Conservation (phyloP, 2,329 filamentous ascomycete genomes). For the Calonectria ilicicola region DNA sequence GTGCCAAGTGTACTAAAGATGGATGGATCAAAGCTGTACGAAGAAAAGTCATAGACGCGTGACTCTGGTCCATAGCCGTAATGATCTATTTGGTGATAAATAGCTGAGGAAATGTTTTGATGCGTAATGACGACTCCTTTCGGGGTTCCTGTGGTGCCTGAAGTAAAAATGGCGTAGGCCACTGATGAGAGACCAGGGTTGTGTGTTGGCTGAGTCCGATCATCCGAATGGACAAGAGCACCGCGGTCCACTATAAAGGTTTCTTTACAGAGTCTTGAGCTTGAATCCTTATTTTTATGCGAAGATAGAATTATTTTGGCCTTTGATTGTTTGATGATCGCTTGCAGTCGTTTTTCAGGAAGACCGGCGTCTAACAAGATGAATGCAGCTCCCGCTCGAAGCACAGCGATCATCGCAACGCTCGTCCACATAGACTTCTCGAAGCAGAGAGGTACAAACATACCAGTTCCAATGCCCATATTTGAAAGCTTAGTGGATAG, state of each 20-base stretch:
- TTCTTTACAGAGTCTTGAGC: neutral
- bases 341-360: constrained; percentile 1
- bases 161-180: constrained; percentile 26
- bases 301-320: neutral
- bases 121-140: constrained; percentile 30
- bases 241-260: neutral
- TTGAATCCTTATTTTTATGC: neutral
- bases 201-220: neutral
- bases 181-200: neutral
- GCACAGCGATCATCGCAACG: constrained; percentile 38
- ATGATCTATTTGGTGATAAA: constrained; percentile 14
- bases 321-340: constrained; percentile 11
- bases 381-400: constrained; percentile 41
- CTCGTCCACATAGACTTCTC: constrained; percentile 40
- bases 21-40: constrained; percentile 37
- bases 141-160: constrained; percentile 26
- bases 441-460: constrained; percentile 28
- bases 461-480: constrained; percentile 41
- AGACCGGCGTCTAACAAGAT: neutral
- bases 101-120: constrained; percentile 11
- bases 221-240: neutral
- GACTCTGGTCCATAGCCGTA: constrained; percentile 22
- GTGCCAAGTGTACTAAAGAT: constrained; percentile 25
- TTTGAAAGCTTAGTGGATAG: constrained; percentile 51
- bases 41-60: constrained; percentile 35